Conservation (phyloP, 177 flowering plant genomes). For the Tripterygium wilfordii region DNA sequence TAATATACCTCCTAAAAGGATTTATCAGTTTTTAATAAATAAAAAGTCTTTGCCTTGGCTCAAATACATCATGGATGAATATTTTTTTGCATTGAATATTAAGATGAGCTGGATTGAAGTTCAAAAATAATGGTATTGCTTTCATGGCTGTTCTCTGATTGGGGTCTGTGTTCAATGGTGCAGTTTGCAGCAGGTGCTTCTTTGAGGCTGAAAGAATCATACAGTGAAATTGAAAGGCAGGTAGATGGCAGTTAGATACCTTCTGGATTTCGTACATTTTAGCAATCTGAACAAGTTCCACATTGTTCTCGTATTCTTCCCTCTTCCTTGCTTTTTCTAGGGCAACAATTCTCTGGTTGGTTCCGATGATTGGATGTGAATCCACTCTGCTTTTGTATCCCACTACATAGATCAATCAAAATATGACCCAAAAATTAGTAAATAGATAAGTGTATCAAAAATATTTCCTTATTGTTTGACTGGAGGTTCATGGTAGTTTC, state of each 20-base stretch:
- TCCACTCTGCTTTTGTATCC: constrained; percentile 41
- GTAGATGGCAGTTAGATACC: constrained; percentile 28
- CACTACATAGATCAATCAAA: constrained; percentile 23
- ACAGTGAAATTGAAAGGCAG: too few relatives aligned
- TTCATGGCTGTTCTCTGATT: too few relatives aligned
- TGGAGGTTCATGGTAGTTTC: not conserved
- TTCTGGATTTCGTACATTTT: constrained; percentile 20
- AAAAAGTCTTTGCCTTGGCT: too few relatives aligned
- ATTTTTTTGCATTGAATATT: too few relatives aligned
- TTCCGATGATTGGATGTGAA: constrained; percentile 26
- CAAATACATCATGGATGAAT: too few relatives aligned
- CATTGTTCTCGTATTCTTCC: constrained; percentile 32
- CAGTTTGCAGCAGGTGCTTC: too few relatives aligned
- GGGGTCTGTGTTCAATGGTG: too few relatives aligned
- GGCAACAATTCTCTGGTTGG: constrained; percentile 24
- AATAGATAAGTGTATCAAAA: not conserved
- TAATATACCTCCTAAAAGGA: too few relatives aligned
- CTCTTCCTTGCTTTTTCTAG: constrained; percentile 26
- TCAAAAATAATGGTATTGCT: too few relatives aligned
- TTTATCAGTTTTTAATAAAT: too few relatives aligned
- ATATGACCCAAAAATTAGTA: not conserved
- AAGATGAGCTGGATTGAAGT: too few relatives aligned
- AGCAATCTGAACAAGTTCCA: constrained; percentile 22
- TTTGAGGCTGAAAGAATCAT: too few relatives aligned
- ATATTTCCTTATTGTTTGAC: not conserved